phyloP scores from a whole-genome alignment of 768 basidiomycete species.

The Xerocomellus intermedius region DNA sequence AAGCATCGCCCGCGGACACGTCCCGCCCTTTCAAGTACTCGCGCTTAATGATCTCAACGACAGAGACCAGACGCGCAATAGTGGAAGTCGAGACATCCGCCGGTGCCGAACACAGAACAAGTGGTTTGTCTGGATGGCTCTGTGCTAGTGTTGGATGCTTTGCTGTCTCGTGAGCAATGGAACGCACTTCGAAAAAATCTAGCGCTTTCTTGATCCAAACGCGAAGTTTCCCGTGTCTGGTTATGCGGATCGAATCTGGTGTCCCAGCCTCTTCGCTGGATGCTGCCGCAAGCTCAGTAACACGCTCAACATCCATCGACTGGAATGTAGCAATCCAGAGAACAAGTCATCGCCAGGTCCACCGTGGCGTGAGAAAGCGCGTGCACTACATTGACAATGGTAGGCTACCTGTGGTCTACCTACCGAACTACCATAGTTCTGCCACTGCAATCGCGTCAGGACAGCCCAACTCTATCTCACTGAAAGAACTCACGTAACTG shows the following conservation, averaged over 20 bases:
- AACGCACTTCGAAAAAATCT: constrained; percentile 50
- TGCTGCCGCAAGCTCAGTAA: not conserved
- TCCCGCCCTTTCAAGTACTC: constrained; percentile 63
- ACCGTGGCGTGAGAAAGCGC: constrained; percentile 22
- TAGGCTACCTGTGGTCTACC: constrained; percentile 9
- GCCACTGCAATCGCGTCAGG: constrained; percentile 39
- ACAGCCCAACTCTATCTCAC: not conserved
- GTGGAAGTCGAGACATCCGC: constrained; percentile 36
- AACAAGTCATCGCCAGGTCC: not conserved
- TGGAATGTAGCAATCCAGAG: not conserved
- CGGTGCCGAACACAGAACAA: constrained; percentile 63
- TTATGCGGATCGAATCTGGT: constrained; percentile 48
- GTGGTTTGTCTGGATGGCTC: constrained; percentile 47
- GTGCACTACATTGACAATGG: not conserved
- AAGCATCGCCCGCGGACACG: constrained; percentile 38
- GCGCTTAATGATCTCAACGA: constrained; percentile 83
- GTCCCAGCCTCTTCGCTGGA: constrained; percentile 3
- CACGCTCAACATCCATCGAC: constrained; percentile 19
- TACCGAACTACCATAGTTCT: constrained; percentile 57
- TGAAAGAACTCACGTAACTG: constrained; percentile 63
- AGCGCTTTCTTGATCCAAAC: constrained; percentile 53
- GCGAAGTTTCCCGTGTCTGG: constrained; percentile 53
- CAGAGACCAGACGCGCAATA: constrained; percentile 65
- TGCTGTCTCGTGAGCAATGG: not conserved
- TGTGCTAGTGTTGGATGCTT: constrained; percentile 24